These are phyloP conservation scores for Craterostigma plantagineum DNA, from an alignment of 257 asterid genomes.

Conservation along the genomic window DNA sequence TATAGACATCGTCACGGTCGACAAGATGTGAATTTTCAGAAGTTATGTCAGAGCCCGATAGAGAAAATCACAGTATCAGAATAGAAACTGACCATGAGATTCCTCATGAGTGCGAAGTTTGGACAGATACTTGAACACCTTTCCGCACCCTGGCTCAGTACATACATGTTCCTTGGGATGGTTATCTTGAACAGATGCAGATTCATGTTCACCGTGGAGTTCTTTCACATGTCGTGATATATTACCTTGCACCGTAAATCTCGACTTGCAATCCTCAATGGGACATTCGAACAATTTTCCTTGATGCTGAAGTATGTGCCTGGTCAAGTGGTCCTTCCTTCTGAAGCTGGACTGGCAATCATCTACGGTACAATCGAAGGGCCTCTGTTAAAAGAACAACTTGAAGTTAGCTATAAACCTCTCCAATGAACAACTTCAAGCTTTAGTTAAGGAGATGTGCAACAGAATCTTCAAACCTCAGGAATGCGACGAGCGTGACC, in stretches of 20 bases:
- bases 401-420: not conserved
- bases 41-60: not conserved
- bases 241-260: constrained; percentile 44
- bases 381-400: constrained; percentile 36
- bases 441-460: constrained; percentile 2
- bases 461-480: constrained; percentile 35
- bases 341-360: constrained; percentile 71
- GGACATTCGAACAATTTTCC: constrained; percentile 64
- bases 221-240: constrained; percentile 29
- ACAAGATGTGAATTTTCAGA: not conserved
- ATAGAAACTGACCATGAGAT: constrained; percentile 43
- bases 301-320: constrained; percentile 73
- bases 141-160: constrained; percentile 64
- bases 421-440: not conserved
- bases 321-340: constrained; percentile 65
- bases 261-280: constrained; percentile 25
- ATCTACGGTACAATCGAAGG: constrained; percentile 55
- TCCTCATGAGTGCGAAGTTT: constrained; percentile 52
- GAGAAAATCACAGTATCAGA: not conserved
- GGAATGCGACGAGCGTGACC: constrained; percentile 35
- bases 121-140: constrained; percentile 51
- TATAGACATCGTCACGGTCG: constrained; percentile 8
- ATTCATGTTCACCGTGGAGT: constrained; percentile 24
- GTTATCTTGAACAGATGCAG: constrained; percentile 15
- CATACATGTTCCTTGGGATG: constrained; percentile 37